Percentiles rank a stretch among this genome's conserved stretches.
Evolutionary conservation across 257 asterid species (phyloP).

Genomic region (Rubia yunnanensis): DNA sequence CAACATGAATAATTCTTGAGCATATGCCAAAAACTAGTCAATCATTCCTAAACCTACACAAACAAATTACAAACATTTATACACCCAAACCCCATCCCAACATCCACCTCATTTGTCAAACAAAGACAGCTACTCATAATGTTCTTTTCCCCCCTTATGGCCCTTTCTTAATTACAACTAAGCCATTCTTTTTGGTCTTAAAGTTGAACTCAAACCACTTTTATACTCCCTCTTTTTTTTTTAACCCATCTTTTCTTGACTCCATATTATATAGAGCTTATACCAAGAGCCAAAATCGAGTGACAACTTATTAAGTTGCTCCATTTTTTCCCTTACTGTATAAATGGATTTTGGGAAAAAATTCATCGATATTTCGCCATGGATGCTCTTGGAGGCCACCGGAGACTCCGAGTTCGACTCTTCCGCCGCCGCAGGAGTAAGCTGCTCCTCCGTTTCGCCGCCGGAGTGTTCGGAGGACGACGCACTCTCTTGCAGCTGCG

Average conservation of each 20-base stretch:
- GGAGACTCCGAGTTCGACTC: slow-evolving; percentile 21
- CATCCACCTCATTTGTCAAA: not conserved
- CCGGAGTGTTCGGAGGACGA: slow-evolving; percentile 7
- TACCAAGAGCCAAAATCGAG: not conserved
- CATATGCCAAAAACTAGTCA: not conserved
- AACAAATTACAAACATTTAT: not conserved
- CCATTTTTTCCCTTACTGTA: not conserved
- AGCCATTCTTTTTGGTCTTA: not conserved
- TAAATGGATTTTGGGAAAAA: slow-evolving; percentile 4
- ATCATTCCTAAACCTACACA: not conserved
- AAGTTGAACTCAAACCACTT: not conserved
- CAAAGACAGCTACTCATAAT: slow-evolving; percentile 4
- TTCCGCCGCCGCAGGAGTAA: not conserved
- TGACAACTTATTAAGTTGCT: not conserved
- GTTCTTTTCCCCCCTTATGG: not conserved
- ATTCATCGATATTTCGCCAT: slow-evolving; percentile 14
- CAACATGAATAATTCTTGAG: not conserved
- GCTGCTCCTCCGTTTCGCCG: not conserved
- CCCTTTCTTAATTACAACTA: not conserved
- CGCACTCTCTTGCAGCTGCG: slow-evolving; percentile 23
- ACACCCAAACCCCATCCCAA: not conserved
- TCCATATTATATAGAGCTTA: not conserved
- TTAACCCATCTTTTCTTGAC: not conserved
- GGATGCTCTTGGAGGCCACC: slow-evolving; percentile 19
- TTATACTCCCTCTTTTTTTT: not conserved